These are phyloP conservation scores for Thielaviopsis ethacetica DNA, from an alignment of 2,329 filamentous ascomycete species.

Conservation along the genomic window DNA sequence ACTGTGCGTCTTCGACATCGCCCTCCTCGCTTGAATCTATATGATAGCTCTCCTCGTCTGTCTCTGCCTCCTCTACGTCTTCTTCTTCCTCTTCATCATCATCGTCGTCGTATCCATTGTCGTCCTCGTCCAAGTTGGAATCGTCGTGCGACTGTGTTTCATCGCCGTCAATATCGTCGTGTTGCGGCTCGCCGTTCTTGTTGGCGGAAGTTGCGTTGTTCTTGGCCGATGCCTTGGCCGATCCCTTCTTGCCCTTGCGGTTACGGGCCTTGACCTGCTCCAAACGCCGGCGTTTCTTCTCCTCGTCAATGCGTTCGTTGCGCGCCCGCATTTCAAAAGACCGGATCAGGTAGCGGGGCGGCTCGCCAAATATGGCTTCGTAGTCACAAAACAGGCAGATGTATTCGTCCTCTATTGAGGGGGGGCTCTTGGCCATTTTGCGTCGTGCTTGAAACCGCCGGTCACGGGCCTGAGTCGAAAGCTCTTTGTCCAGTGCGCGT, in stretches of 20 bases:
- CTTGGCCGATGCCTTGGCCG: conserved; percentile 44
- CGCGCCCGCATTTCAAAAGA: conserved; percentile 92
- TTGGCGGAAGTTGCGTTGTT: conserved; percentile 15
- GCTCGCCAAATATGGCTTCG: conserved; percentile 81
- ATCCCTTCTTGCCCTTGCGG: conserved; percentile 66
- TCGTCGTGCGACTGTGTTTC: background rate
- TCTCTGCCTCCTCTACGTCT: background rate
- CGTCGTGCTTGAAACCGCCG: conserved; percentile 64
- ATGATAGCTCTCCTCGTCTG: background rate
- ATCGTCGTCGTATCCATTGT: background rate
- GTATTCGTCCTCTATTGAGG: conserved; percentile 60
- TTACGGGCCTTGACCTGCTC: conserved; percentile 93
- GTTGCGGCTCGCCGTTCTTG: background rate
- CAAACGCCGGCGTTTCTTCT: conserved; percentile 68
- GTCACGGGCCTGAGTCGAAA: conserved; percentile 57
- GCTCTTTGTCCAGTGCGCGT: conserved; percentile 52
- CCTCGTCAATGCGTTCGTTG: conserved; percentile 63
- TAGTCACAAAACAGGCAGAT: conserved; percentile 99
- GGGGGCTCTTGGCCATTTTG: conserved; percentile 59
- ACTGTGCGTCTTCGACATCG: conserved; percentile 15
- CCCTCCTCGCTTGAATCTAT: background rate
- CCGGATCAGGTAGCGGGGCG: conserved; percentile 68
- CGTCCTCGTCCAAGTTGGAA: background rate
- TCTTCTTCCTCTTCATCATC: background rate
- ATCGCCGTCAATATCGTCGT: background rate